Evolutionary conservation across 2,329 filamentous ascomycete genomes (phyloP).

Genomic region (Cladosporium austrohemisphaericum): DNA sequence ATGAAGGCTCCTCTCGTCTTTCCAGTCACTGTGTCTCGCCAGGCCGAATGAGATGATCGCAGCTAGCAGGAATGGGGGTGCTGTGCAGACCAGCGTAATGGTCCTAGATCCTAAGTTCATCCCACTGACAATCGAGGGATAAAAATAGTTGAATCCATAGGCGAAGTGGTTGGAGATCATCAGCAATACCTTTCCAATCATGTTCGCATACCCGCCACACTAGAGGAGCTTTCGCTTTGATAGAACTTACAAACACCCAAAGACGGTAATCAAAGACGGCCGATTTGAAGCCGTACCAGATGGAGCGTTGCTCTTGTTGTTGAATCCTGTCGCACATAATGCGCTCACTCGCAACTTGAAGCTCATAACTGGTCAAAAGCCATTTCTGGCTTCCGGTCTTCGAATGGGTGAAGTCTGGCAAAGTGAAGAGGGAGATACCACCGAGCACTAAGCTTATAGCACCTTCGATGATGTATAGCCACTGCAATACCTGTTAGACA

Average conservation of each 20-base stretch:
- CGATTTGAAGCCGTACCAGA: conserved; percentile 16
- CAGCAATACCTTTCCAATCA: not conserved
- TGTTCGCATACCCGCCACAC: not conserved
- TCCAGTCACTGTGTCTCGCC: conserved; percentile 35
- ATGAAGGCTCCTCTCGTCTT: conserved; percentile 40
- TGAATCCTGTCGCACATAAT: conserved; percentile 44
- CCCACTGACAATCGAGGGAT: conserved; percentile 20
- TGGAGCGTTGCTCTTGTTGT: conserved; percentile 41
- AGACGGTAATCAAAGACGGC: not conserved
- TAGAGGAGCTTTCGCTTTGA: too few species aligned
- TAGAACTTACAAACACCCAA: not conserved
- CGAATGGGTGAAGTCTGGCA: conserved; percentile 60
- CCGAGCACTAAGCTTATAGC: conserved; percentile 57
- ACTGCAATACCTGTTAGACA: not conserved
- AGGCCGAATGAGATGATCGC: conserved; percentile 29
- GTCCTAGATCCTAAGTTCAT: conserved; percentile 28
- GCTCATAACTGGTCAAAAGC: conserved; percentile 42
- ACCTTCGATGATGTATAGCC: conserved; percentile 12
- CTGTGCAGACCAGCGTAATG: conserved; percentile 31
- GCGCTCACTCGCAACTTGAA: not conserved
- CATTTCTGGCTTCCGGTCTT: conserved; percentile 29
- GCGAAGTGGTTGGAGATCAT: too few species aligned
- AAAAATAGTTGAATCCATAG: conserved; percentile 2
- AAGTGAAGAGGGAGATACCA: too few species aligned
- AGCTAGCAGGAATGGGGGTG: conserved; percentile 29